These are phyloP conservation scores for Fusarium domesticum DNA, from an alignment of 2,329 filamentous ascomycete genomes.

Conservation along the genomic window DNA sequence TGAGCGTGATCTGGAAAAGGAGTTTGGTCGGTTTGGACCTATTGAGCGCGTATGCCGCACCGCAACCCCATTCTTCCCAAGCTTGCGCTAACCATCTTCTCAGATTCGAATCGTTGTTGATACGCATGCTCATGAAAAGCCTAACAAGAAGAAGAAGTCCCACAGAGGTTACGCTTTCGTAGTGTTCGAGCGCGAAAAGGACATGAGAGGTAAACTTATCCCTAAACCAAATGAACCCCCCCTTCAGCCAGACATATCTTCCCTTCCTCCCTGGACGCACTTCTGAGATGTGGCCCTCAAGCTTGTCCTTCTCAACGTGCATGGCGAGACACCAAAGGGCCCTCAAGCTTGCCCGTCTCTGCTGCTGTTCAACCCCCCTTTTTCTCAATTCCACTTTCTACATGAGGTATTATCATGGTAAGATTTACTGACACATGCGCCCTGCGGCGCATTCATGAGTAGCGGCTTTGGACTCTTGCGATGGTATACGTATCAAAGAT, in stretches of 20 bases:
- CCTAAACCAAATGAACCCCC: conserved; percentile 5
- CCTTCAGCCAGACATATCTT: conserved; percentile 30
- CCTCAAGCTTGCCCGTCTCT: conserved; percentile 58
- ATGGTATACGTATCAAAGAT: conserved; percentile 90
- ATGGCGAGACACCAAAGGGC: conserved; percentile 49
- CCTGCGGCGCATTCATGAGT: conserved; percentile 54
- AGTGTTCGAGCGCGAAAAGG: conserved; percentile 93
- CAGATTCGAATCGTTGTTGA: conserved; percentile 87
- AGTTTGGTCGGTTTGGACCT: conserved; percentile 89
- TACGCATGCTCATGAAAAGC: conserved; percentile 64
- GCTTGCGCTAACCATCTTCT: conserved; percentile 13
- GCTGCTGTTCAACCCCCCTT: conserved; percentile 28
- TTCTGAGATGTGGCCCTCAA: conserved; percentile 42
- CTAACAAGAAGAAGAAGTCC: conserved; percentile 74
- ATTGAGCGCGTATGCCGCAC: conserved; percentile 75
- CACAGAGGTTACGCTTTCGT: conserved; percentile 94
- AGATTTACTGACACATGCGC: conserved; percentile 68
- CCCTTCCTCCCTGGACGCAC: conserved; percentile 24
- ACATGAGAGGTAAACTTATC: conserved; percentile 90
- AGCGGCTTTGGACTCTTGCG: conserved; percentile 85
- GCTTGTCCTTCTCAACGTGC: conserved; percentile 41
- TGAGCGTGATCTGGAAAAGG: conserved; percentile 84
- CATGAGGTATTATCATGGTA: conserved; percentile 44
- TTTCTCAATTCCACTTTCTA: conserved; percentile 22
- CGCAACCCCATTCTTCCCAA: background rate